A percentile compares a stretch with the other conserved stretches of the same genome.
Evolutionary conservation across 2,329 filamentous ascomycete genomes (phyloP).

Genomic region (Ophiostoma fasciatum): DNA sequence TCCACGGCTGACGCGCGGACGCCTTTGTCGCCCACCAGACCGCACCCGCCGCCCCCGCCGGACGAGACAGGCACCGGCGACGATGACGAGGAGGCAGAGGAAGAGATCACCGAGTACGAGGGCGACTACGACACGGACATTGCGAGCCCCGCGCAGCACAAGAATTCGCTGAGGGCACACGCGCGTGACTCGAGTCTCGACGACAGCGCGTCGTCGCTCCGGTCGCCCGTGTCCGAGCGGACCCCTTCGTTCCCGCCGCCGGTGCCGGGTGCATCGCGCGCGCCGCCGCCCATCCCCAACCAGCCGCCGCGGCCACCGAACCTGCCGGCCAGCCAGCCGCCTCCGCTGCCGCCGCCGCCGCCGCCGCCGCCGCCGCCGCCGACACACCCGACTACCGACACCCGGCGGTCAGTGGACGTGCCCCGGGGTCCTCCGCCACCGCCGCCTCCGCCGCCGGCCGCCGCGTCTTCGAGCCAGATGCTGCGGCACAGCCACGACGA

Average conservation of each 20-base stretch:
- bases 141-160: slow-evolving; percentile 81
- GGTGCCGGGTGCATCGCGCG: slow-evolving; percentile 42
- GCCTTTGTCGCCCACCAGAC: slow-evolving; percentile 24
- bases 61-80: no score
- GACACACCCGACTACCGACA: no score
- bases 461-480: slow-evolving; percentile 25
- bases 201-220: slow-evolving; percentile 46
- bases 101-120: slow-evolving; percentile 85
- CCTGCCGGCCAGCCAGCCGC: slow-evolving; percentile 26
- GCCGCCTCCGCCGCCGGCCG: slow-evolving; percentile 36
- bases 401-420: slow-evolving; percentile 52
- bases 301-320: slow-evolving; percentile 23
- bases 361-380: slow-evolving; percentile 21
- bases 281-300: slow-evolving; percentile 49
- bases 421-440: slow-evolving; percentile 58
- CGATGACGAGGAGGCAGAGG: slow-evolving; percentile 54
- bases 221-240: slow-evolving; percentile 33
- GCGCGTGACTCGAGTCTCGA: slow-evolving; percentile 64
- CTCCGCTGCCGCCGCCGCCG: slow-evolving; percentile 44
- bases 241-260: slow-evolving; percentile 39
- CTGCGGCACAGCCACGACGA: slow-evolving; percentile 40
- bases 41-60: not conserved
- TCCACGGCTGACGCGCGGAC: slow-evolving; percentile 41
- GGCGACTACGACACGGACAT: slow-evolving; percentile 98
- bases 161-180: slow-evolving; percentile 79